Percentiles rank a stretch among this genome's conserved stretches.
Conservation (phyloP, 441 rosid genomes). For the Breynia disticha region DNA sequence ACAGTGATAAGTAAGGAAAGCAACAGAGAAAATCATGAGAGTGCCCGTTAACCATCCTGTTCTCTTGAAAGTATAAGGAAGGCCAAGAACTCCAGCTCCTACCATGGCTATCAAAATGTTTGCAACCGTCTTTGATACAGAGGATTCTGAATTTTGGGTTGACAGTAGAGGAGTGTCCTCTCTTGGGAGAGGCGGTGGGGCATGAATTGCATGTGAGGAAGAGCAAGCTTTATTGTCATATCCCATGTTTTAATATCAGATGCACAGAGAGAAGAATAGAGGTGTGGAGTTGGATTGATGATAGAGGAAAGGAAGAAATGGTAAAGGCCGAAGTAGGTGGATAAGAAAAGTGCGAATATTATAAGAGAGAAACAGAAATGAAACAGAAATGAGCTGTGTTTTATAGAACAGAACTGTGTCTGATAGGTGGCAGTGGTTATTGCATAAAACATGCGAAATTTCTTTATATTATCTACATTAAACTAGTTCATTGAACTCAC, state of each 20-base stretch:
- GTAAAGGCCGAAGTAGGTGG: too few relatives aligned
- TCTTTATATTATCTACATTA: too few relatives aligned
- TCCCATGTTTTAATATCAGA: constrained; percentile 21
- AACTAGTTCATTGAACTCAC: too few relatives aligned
- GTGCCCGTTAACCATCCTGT: constrained; percentile 72
- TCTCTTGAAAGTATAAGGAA: constrained; percentile 72
- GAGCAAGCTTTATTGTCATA: constrained; percentile 29
- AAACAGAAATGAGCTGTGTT: too few relatives aligned
- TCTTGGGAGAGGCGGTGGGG: constrained; percentile 20
- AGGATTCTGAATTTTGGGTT: constrained; percentile 22
- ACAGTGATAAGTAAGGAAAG: constrained; percentile 43
- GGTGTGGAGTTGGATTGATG: too few relatives aligned
- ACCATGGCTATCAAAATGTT: constrained; percentile 79
- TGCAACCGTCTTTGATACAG: constrained; percentile 70
- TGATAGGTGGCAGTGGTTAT: too few relatives aligned
- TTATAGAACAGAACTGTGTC: too few relatives aligned
- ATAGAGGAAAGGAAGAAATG: too few relatives aligned
- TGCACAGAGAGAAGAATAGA: too few relatives aligned
- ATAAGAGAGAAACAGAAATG: too few relatives aligned
- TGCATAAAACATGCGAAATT: too few relatives aligned
- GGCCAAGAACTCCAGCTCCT: constrained; percentile 75
- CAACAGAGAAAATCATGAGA: constrained; percentile 48
- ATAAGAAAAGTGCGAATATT: too few relatives aligned
- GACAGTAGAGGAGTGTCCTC: constrained; percentile 76
- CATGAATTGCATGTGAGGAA: constrained; percentile 14